Evolutionary conservation across 2,329 filamentous ascomycete species (phyloP), one percentile per base, ranked within the genome.

Genomic region (Exophiala spinifera): DNA sequence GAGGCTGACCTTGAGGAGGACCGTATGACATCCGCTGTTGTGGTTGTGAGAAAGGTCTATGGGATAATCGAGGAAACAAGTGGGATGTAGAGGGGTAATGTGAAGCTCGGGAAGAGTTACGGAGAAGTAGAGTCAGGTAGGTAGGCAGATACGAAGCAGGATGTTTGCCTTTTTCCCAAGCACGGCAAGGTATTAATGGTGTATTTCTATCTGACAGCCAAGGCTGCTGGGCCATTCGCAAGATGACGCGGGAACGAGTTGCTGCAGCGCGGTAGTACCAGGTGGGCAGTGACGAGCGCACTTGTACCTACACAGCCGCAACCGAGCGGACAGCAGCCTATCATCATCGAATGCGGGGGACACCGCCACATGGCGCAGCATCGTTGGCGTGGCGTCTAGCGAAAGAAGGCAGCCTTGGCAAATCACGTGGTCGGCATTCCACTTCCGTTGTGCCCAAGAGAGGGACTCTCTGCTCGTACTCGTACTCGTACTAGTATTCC

Each of bases 1-100:
- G 57, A 21, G 65, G 67, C 39, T 69, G 54, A 25, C 51, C 50
- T 36, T 47, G 57, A 17, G 50, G 53, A 33, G 56, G 56, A 34
- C 59, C 59, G 59, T 61, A 60, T 46, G 59, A 60, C 57, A 60
- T 59, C 13, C 28, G 19, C 36, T 33, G 48, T 31, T 11, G 8
- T 37, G 49, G 20, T 28, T 20, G 51, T 48, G 33, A 17, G 28
- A 28, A 17, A 10, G n/a, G 5, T 21, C 7, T 5, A 10, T 11
- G 8, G 28, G 8, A 31, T 3, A 31, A 31, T n/a, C 28, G 11
- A 5, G 15, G 13, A 36, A 20, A n/a, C n/a, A 37, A 28, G 33
- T 31, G 19, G 17, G 23, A 44, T 43, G 15, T 33, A 10, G 31
- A 39, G 51, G 46, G 25, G 36, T 17, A 49, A 28, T 11, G 47